These are phyloP conservation scores for Chlorella sp. DNA, from an alignment of 139 green algal species.

Conservation along the genomic window DNA sequence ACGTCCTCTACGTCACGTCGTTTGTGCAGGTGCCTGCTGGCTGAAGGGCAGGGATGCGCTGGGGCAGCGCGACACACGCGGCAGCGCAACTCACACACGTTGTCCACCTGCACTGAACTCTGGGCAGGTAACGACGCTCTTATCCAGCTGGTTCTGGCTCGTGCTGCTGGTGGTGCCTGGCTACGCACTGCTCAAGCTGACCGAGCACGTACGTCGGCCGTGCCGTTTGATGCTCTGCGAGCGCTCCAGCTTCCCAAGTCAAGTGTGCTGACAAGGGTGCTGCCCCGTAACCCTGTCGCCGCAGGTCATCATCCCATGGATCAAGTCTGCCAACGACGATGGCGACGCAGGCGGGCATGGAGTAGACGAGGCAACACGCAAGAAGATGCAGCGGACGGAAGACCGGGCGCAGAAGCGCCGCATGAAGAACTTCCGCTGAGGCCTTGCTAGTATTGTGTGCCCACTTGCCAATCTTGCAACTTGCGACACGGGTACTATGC, in stretches of 20 bases:
- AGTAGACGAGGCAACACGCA: conserved; percentile 27
- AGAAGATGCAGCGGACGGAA: conserved; percentile 20
- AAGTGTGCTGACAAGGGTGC: background rate
- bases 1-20: conserved; percentile 61
- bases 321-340: background rate
- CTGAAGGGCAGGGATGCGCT: background rate
- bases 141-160: conserved; percentile 50
- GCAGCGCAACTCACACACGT: background rate
- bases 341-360: background rate
- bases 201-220: conserved; percentile 5
- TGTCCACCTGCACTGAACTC: background rate
- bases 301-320: conserved; percentile 9
- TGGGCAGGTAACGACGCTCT: conserved; percentile 8
- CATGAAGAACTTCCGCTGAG: too few relatives aligned
- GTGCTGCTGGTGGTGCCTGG: conserved; percentile 38
- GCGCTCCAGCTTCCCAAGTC: background rate
- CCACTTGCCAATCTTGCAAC: too few relatives aligned
- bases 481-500: too few relatives aligned
- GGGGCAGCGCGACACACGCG: background rate
- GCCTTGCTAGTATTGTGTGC: too few relatives aligned
- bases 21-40: conserved; percentile 47
- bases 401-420: conserved; percentile 30
- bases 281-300: background rate
- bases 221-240: background rate
- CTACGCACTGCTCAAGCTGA: conserved; percentile 27